phyloP scores from a whole-genome alignment of 257 asterid genomes.

The Plantago ovata region DNA sequence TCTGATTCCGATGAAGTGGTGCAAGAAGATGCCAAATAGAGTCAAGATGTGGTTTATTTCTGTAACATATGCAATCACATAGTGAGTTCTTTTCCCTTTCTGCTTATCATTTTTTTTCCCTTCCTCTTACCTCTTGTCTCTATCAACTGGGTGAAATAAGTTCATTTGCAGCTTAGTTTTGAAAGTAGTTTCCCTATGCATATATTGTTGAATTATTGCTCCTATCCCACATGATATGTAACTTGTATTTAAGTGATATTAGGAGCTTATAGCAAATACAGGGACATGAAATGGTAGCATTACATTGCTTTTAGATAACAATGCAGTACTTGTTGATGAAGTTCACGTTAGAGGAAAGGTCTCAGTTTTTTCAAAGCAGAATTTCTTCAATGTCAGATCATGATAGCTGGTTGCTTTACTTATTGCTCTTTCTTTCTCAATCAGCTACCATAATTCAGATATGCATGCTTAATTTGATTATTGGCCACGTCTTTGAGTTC shows the following conservation, averaged over 20 bases:
- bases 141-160: too few species aligned
- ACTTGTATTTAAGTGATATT: too few species aligned
- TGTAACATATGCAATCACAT: conserved; percentile 17
- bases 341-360: background rate
- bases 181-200: background rate
- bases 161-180: too few species aligned
- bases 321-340: too few species aligned
- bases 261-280: background rate
- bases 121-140: too few species aligned
- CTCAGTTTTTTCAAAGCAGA: background rate
- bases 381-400: background rate
- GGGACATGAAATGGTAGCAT: background rate
- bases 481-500: too few species aligned
- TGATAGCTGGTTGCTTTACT: background rate
- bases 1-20: conserved; percentile 75
- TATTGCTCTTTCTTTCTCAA: background rate
- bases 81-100: conserved; percentile 37
- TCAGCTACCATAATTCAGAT: background rate
- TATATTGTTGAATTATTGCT: conserved; percentile 9
- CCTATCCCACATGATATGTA: background rate
- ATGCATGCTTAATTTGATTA: background rate
- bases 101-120: conserved; percentile 3
- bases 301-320: too few species aligned
- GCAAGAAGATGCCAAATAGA: conserved; percentile 39
- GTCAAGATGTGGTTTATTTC: conserved; percentile 18